phyloP scores from a whole-genome alignment of 192 early-diverging fungal species.

The Mortierella antarctica region DNA sequence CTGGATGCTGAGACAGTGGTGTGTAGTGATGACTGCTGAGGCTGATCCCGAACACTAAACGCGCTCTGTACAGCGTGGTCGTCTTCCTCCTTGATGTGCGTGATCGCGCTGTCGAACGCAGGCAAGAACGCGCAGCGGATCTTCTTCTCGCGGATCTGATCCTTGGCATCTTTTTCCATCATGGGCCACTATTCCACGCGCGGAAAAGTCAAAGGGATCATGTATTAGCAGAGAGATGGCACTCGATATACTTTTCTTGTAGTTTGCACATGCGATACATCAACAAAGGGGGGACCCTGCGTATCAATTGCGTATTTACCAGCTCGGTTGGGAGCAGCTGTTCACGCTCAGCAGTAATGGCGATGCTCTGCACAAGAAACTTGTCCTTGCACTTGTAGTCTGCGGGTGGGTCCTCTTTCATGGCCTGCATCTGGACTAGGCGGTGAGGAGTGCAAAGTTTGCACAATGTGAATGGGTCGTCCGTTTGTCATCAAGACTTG shows the following conservation, averaged over 20 bases:
- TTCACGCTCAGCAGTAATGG: slow-evolving; percentile 76
- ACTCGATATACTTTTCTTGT: neutral
- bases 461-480: no score
- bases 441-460: neutral
- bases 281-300: neutral
- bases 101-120: slow-evolving; percentile 22
- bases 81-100: slow-evolving; percentile 27
- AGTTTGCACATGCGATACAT: neutral
- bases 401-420: slow-evolving; percentile 82
- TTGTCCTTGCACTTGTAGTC: slow-evolving; percentile 96
- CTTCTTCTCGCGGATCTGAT: slow-evolving; percentile 74
- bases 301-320: slow-evolving; percentile 40
- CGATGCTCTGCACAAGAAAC: slow-evolving; percentile 92
- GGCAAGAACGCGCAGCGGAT: slow-evolving; percentile 69
- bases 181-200: slow-evolving; percentile 63
- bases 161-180: slow-evolving; percentile 69
- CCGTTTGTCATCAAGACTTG: no score
- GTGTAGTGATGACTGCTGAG: slow-evolving; percentile 4
- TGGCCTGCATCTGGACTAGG: slow-evolving; percentile 86
- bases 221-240: no score
- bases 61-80: slow-evolving; percentile 3
- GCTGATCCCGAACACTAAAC: neutral
- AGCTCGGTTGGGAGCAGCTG: slow-evolving; percentile 69
- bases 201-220: neutral
- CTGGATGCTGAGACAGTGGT: slow-evolving; percentile 3